phyloP scores from a whole-genome alignment of 768 basidiomycete species.

The Suillus plorans region DNA sequence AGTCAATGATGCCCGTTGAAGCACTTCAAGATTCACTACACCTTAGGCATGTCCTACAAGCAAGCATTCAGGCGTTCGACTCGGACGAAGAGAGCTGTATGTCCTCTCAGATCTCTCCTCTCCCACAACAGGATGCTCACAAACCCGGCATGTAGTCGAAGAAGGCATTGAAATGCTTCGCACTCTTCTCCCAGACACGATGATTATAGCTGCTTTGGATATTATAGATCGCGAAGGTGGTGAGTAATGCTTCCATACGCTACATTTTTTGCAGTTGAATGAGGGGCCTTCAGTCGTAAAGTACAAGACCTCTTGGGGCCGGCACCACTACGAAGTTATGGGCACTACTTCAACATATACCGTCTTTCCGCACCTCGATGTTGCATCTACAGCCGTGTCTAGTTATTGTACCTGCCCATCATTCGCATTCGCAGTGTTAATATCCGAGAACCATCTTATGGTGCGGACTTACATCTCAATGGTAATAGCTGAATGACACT shows the following conservation, averaged over 20 bases:
- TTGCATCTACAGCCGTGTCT: constrained; percentile 38
- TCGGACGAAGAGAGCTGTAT: constrained; percentile 30
- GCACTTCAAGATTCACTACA: constrained; percentile 13
- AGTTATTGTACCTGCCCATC: constrained; percentile 78
- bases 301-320: constrained; percentile 56
- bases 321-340: constrained; percentile 63
- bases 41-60: constrained; percentile 28
- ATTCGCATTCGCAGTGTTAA: constrained; percentile 63
- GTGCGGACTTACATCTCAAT: constrained; percentile 33
- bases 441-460: constrained; percentile 62
- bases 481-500: constrained; percentile 2
- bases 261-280: constrained; percentile 3
- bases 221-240: constrained; percentile 73
- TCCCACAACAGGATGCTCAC: not conserved
- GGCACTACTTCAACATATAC: constrained; percentile 64
- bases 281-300: constrained; percentile 51
- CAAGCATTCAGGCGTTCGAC: constrained; percentile 33
- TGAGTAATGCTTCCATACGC: constrained; percentile 27
- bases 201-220: constrained; percentile 71
- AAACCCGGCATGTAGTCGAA: constrained; percentile 38
- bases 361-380: constrained; percentile 47
- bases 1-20: not conserved
- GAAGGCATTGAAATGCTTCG: constrained; percentile 56
- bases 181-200: constrained; percentile 58
- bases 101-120: constrained; percentile 4